Base-by-base conservation (phyloP, 768 basidiomycete genomes). In the Galerina marginata region DNA sequence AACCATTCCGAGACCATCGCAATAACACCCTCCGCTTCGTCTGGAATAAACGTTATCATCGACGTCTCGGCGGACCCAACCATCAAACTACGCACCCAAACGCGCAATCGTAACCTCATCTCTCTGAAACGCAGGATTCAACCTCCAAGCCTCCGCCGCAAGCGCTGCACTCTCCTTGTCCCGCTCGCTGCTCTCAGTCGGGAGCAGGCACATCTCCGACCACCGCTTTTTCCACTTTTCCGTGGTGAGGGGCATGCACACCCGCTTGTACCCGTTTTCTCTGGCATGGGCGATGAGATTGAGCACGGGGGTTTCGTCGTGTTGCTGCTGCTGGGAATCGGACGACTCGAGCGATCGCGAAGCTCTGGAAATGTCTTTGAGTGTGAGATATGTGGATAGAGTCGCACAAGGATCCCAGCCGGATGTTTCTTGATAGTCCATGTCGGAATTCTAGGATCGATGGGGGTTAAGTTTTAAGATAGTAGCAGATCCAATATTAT, bases 1-100 rank as follows among this genome's bases (percentile, higher is more conserved):
- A 99, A 82, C 97, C 97, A 99, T 56, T 96, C 93, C 2, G 95
- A 95, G 7, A 92, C 82, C 72, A 97, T 84, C 4, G 81, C 89
- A 12, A 92, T 86, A 39, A 91, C 77, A 26, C 82, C 82, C 60
- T 90, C 87, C 9, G 87, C 85, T 67, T 94, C 91, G 72, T 92
- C 92, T 93, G 66, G 16, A 42, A 37, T 9, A 37, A 23, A 7
- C 7, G 37, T 53, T 43, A 57, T 42, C 45, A 59, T 45, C 44
- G 20, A 47, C 39, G 15, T 11, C 38, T 65, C 48, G 15, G 62
- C 26, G 42, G 25, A 60, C 62, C 37, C 58, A 61, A 63, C 47
- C 37, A 36, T 50, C 38, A 48, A 49, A 23, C 40, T n/a, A 79
- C 89, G 66, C 68, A 92, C 92, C 95, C n/a, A 96, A 81, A 63